These are phyloP conservation scores for Nitzschia sp. DNA, from an alignment of 108 stramenopile species.

Conservation along the genomic window DNA sequence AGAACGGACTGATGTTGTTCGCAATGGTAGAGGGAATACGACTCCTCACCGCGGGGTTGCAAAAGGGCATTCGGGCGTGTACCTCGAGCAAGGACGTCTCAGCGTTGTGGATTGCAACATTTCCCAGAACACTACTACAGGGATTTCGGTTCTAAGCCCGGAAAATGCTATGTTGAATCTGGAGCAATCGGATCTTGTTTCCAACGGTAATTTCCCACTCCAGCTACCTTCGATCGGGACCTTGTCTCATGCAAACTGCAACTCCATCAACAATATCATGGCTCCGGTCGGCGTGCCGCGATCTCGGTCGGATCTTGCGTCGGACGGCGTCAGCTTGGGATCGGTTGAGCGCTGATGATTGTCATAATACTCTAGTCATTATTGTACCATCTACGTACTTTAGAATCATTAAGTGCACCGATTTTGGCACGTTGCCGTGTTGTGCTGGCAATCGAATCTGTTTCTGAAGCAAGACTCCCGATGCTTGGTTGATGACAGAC, in stretches of 20 bases:
- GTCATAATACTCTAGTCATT: too few species aligned
- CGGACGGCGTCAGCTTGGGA: background rate
- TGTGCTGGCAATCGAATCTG: too few species aligned
- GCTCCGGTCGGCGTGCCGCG: slow-evolving; percentile 40
- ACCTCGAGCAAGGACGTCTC: slow-evolving; percentile 80
- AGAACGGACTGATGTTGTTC: slow-evolving; percentile 57
- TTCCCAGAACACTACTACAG: slow-evolving; percentile 71
- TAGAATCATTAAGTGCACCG: too few species aligned
- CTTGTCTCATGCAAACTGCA: slow-evolving; percentile 40
- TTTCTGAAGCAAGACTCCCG: too few species aligned
- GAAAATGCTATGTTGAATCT: slow-evolving; percentile 67
- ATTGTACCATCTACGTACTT: too few species aligned
- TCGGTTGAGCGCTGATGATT: background rate
- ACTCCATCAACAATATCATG: slow-evolving; percentile 49
- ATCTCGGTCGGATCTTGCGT: slow-evolving; percentile 40
- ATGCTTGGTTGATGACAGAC: too few species aligned
- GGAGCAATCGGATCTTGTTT: slow-evolving; percentile 56
- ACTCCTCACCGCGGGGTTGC: slow-evolving; percentile 58
- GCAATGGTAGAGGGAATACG: slow-evolving; percentile 72
- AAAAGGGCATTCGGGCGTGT: slow-evolving; percentile 75
- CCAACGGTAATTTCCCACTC: slow-evolving; percentile 68
- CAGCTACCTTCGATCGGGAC: slow-evolving; percentile 68
- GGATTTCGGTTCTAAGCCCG: slow-evolving; percentile 70
- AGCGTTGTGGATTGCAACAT: slow-evolving; percentile 69
- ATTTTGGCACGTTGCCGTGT: too few species aligned